Base-by-base conservation (phyloP, 352 stramenopile species). In the Pythium sukuiense region DNA sequence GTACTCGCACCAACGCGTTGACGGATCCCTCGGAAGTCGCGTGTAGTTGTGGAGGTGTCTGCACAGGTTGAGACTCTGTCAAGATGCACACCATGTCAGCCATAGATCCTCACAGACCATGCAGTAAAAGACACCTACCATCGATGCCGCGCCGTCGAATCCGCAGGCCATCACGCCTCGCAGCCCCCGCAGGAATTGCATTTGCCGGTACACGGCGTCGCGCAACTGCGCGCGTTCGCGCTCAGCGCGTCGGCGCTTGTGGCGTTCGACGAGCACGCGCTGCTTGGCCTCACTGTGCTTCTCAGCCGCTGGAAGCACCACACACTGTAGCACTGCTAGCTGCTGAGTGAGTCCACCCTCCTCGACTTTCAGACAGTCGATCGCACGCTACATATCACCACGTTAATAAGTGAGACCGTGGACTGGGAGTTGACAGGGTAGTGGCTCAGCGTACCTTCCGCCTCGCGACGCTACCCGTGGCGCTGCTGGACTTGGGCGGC, bases 21-120 rank as follows among this genome's bases (percentile, higher is more conserved):
- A 26, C 12, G 4, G 30, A 35, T 71, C 65, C 1, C 33, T 26
- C 9, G 65, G 65, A 3, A 71, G 59, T 26, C 59, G 59, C 32
- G 65, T 71, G 45, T 63, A 71, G 32, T 59, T 66, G 59, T 71
- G 65, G n/a, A 71, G 35, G 30, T 67, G 55, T 13, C 56, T 59
- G n/a, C 59, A 67, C 14, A 71, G 35, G 14, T 71, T 71, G 16
- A 71, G 18, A 2, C 6, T 58, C 64, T 65, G 29, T 16, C 8
- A 37, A 37, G 3, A 2, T 37, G n/a, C 18, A 57, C 9, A 7
- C 16, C 12, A 27, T 16, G 30, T 39, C 24, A 52, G 43, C 30
- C 18, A 35, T 9, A 35, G 32, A 35, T 35, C 32, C 20, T 24
- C 16, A 33, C 8, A 49, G 43, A 49, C 43, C 14, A 6, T n/a